phyloP scores from a whole-genome alignment of 768 basidiomycete genomes.

The Calocera viscosa region DNA sequence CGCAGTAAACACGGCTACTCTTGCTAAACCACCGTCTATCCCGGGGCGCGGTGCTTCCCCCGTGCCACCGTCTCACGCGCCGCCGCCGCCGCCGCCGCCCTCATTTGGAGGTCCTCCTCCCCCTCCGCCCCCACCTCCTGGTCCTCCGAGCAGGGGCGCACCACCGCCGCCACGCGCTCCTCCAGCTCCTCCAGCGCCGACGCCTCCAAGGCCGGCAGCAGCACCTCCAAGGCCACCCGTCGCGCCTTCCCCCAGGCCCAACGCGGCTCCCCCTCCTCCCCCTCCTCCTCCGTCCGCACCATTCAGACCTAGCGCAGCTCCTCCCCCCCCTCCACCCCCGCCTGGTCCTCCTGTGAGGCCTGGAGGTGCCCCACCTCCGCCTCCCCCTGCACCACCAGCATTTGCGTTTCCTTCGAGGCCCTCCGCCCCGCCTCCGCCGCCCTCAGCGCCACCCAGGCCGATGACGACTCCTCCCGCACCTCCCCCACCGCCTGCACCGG shows the following conservation, averaged over 20 bases:
- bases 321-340: constrained; percentile 23
- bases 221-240: constrained; percentile 24
- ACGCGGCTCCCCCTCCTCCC: constrained; percentile 17
- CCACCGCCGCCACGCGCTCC: constrained; percentile 22
- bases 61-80: background rate
- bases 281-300: constrained; percentile 21
- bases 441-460: constrained; percentile 16
- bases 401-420: constrained; percentile 19
- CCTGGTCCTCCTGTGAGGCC: constrained; percentile 16
- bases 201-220: constrained; percentile 20
- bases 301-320: constrained; percentile 21
- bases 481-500: constrained; percentile 30
- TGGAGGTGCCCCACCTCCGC: constrained; percentile 19
- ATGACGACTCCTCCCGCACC: constrained; percentile 29
- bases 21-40: constrained; percentile 56
- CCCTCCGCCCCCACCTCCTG: constrained; percentile 29
- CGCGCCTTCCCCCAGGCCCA: constrained; percentile 25
- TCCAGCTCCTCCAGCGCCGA: constrained; percentile 25
- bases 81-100: constrained; percentile 20
- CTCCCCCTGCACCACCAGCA: constrained; percentile 22
- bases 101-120: background rate
- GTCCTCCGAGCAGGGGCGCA: constrained; percentile 22
- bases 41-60: constrained; percentile 37
- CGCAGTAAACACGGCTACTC: constrained; percentile 46
- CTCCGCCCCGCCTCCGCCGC: constrained; percentile 27